These are phyloP conservation scores for Pseudocercospora eumusae DNA, from an alignment of 2,329 filamentous ascomycete genomes.

Conservation along the genomic window DNA sequence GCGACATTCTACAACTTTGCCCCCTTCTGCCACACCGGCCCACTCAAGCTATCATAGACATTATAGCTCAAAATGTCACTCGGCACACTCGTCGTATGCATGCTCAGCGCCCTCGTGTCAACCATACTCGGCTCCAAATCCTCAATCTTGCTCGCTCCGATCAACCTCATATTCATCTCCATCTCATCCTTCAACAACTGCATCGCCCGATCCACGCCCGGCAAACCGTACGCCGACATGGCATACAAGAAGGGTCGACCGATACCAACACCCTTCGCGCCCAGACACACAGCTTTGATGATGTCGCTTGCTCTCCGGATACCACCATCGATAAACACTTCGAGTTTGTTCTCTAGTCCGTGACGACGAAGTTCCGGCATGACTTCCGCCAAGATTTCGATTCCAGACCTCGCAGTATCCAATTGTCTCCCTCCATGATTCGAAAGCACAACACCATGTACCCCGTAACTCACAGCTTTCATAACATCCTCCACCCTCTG, in stretches of 20 bases:
- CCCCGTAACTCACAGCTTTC: constrained; percentile 68
- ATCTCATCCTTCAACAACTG: constrained; percentile 75
- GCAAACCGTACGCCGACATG: constrained; percentile 87
- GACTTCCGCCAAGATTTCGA: constrained; percentile 90
- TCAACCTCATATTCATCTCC: constrained; percentile 97
- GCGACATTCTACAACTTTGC: constrained; percentile 37
- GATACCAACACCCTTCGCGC: constrained; percentile 89
- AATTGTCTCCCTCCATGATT: constrained; percentile 96
- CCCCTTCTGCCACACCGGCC: constrained; percentile 37
- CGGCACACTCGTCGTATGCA: constrained; percentile 61
- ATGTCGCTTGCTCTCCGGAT: constrained; percentile 90
- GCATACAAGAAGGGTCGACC: constrained; percentile 93
- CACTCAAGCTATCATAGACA: constrained; percentile 56
- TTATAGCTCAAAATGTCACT: constrained; percentile 60
- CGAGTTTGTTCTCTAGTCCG: constrained; percentile 65
- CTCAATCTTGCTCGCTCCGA: constrained; percentile 73
- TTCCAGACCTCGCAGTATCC: constrained; percentile 82
- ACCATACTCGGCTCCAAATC: constrained; percentile 80
- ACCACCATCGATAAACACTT: constrained; percentile 89
- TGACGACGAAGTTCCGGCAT: constrained; percentile 65
- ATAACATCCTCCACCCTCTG: constrained; percentile 95
- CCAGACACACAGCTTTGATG: constrained; percentile 89
- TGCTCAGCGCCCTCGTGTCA: constrained; percentile 70
- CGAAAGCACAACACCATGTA: constrained; percentile 87
- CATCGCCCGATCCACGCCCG: constrained; percentile 90